Percentiles rank a stretch among this genome's conserved stretches.
Evolutionary conservation across 1,139 yeast species (phyloP).

Genomic region (Yamadazyma diddensiae): DNA sequence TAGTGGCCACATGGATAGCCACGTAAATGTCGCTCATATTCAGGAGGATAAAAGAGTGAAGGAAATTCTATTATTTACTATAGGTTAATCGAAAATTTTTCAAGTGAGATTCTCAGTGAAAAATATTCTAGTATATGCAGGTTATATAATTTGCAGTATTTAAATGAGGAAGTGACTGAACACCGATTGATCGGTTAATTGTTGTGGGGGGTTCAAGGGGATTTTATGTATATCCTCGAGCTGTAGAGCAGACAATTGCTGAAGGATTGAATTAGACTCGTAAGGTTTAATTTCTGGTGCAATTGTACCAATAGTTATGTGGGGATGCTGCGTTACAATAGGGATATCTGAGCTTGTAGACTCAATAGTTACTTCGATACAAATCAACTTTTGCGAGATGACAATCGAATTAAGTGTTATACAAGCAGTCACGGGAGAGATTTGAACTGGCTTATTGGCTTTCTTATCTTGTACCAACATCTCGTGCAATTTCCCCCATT

Average conservation of each 20-base stretch:
- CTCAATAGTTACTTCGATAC: slow-evolving; percentile 50
- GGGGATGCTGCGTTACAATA: slow-evolving; percentile 50
- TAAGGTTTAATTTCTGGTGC: slow-evolving; percentile 45
- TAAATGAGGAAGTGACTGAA: slow-evolving; percentile 7
- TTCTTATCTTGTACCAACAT: slow-evolving; percentile 13
- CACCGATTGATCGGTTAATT: slow-evolving; percentile 4
- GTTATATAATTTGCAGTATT: too few relatives aligned
- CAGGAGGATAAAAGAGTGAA: slow-evolving; percentile 1
- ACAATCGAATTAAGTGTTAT: slow-evolving; percentile 46
- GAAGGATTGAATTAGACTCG: slow-evolving; percentile 28
- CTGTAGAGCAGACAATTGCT: too few relatives aligned
- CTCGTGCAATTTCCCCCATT: slow-evolving; percentile 23
- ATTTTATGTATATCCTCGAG: too few relatives aligned
- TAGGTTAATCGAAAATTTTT: slow-evolving; percentile 2
- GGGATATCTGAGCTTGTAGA: slow-evolving; percentile 19
- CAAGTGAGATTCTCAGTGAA: neutral
- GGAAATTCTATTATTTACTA: neutral
- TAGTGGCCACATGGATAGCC: slow-evolving; percentile 61
- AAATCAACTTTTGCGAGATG: slow-evolving; percentile 48
- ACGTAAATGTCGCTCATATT: slow-evolving; percentile 59
- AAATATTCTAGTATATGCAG: neutral
- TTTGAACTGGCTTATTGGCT: slow-evolving; percentile 9
- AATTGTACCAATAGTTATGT: slow-evolving; percentile 74
- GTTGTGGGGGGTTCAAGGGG: slow-evolving; percentile 1
- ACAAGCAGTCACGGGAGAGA: slow-evolving; percentile 26